Percentiles rank a stretch among this genome's conserved stretches.
Conservation (phyloP, 23 red algal genomes). For the Gracilaria vermiculophylla region DNA sequence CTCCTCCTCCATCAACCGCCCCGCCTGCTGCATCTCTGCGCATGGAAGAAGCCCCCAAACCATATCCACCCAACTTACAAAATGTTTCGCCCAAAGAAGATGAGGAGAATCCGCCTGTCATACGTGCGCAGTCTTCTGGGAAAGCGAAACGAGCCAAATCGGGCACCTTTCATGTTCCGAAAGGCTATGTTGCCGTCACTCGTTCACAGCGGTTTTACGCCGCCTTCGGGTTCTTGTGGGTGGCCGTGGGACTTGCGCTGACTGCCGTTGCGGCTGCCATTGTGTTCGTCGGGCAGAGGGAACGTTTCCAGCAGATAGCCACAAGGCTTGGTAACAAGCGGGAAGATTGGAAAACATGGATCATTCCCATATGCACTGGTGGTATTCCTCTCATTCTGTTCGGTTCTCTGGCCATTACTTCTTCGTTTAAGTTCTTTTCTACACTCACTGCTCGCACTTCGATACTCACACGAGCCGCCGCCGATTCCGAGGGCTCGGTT, state of each 20-base stretch:
- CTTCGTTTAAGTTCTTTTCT: slow-evolving; percentile 11
- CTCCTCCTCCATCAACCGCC: background rate
- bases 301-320: background rate
- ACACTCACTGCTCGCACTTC: background rate
- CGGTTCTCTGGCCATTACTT: slow-evolving; percentile 8
- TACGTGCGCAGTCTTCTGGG: background rate
- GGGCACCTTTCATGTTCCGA: background rate
- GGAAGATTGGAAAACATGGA: background rate
- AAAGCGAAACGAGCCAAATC: background rate
- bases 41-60: background rate
- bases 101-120: background rate
- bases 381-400: slow-evolving; percentile 17
- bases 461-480: background rate
- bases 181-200: slow-evolving; percentile 48
- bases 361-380: slow-evolving; percentile 37
- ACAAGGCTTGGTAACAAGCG: slow-evolving; percentile 8
- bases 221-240: slow-evolving; percentile 50
- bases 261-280: slow-evolving; percentile 18
- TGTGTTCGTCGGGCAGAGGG: slow-evolving; percentile 49
- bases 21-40: background rate
- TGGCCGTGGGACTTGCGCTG: slow-evolving; percentile 24
- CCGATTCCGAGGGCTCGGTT: background rate
- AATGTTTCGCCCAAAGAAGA: background rate
- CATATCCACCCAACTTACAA: background rate
- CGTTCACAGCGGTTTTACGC: slow-evolving; percentile 23